phyloP scores from a whole-genome alignment of 768 basidiomycete genomes.

The Tulasnella sp. region DNA sequence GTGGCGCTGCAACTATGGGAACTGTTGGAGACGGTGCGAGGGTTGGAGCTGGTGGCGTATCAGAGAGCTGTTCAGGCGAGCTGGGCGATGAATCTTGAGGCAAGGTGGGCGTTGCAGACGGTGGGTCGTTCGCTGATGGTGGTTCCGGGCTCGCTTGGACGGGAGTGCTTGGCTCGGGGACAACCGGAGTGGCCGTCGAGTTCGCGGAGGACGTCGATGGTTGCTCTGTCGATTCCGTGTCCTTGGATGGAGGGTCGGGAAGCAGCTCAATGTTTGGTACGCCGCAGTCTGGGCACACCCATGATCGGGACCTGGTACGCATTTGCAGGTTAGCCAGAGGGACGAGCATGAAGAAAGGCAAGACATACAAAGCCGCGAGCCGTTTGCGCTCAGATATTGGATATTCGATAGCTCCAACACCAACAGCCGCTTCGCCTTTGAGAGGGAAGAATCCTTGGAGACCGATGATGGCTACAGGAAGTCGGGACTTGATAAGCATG shows the following conservation, averaged over 20 bases:
- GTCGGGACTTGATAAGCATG: not conserved
- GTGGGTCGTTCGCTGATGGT: not conserved
- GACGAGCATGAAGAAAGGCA: not conserved
- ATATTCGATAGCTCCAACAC: conserved; percentile 83
- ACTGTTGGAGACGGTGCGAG: too few species aligned
- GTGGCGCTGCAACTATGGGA: not conserved
- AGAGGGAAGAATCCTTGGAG: conserved; percentile 86
- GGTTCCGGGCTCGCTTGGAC: not conserved
- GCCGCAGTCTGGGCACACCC: conserved; percentile 73
- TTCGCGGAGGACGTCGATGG: not conserved
- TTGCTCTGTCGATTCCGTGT: not conserved
- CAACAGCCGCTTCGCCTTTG: conserved; percentile 80
- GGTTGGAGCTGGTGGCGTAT: not conserved
- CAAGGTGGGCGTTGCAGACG: not conserved
- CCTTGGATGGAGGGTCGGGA: conserved; percentile 53
- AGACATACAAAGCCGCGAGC: conserved; percentile 65
- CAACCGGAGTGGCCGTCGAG: not conserved
- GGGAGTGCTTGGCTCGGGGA: not conserved
- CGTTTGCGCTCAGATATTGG: conserved; percentile 70
- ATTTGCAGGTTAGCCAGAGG: not conserved
- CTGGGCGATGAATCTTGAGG: not conserved
- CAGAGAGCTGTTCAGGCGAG: not conserved
- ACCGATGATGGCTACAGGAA: conserved; percentile 66
- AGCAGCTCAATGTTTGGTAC: conserved; percentile 63
- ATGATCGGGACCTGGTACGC: conserved; percentile 64